Evolutionary conservation across 352 stramenopile genomes (phyloP), one percentile per base, ranked within the genome.

Genomic region (Phytophthora quininea): DNA sequence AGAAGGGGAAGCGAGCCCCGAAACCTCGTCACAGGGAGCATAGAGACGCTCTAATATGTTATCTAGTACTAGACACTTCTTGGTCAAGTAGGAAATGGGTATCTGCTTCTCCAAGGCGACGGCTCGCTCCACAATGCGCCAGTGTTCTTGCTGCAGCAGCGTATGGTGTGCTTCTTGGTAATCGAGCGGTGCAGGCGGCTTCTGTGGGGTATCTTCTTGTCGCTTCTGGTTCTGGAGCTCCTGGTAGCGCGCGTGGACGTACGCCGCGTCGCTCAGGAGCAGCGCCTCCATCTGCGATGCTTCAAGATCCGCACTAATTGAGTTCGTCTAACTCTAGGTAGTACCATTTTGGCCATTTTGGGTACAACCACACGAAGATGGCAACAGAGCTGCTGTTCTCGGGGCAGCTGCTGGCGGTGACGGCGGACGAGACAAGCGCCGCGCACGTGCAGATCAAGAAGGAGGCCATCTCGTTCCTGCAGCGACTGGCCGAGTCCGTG

Each of bases 391-490:
- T 92, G 64, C 77, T 95, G 43, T 95, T 90, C 55, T 84, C 79
- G 5, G 85, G 85, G 10, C 76, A 71, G 3, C 59, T 95, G 47
- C 75, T 95, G 67, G 83, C 72, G 48, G 64, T 91, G 58, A 77
- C 74, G 49, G 58, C 67, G 10, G 62, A 75, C 14, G 72, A 71
- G 12, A 73, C 73, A 12, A 65, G 54, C n/a, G 71, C 32, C 4
- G 48, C 48, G 14, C 68, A 82, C 42, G 77, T 93, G 53, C 82
- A 93, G 67, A 84, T 93, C 48, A 67, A 95, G 56, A 79, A 86
- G 52, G 79, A 89, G 10, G 77, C 87, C 15, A 84, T 93, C 11
- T 81, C 72, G 5, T 93, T 93, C 60, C 72, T 95, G 11, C 83
- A 93, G 72, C 78, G 78, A 11, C 73, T 93, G 45, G 77, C 79